Conservation (phyloP, 345 rosid species). For the Raphanus sativus region DNA sequence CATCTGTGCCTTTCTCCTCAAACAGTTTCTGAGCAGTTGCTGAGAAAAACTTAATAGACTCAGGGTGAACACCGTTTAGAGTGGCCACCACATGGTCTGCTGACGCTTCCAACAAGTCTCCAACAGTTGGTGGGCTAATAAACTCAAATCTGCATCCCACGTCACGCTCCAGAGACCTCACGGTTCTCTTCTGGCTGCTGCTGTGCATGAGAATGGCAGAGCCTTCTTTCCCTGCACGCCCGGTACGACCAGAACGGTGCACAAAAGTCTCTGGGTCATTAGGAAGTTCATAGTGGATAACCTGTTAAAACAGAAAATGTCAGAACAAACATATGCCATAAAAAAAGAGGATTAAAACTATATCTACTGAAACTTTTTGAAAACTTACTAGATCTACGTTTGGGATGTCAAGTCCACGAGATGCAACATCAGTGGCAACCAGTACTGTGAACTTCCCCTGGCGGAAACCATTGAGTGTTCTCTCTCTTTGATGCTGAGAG, state of each 20-base stretch:
- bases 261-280: constrained; percentile 98
- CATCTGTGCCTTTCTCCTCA: constrained; percentile 77
- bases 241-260: constrained; percentile 99
- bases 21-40: constrained; percentile 75
- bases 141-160: constrained; percentile 89
- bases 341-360: background rate
- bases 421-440: constrained; percentile 97
- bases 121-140: constrained; percentile 73
- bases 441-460: constrained; percentile 97
- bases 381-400: constrained; percentile 86
- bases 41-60: constrained; percentile 69
- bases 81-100: constrained; percentile 89
- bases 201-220: constrained; percentile 84
- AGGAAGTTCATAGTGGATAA: constrained; percentile 96
- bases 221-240: constrained; percentile 98
- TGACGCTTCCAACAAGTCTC: constrained; percentile 79
- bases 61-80: constrained; percentile 83
- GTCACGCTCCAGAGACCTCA: constrained; percentile 85
- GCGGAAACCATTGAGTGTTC: constrained; percentile 87
- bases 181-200: constrained; percentile 82
- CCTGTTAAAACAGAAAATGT: constrained; percentile 44
- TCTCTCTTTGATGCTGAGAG: constrained; percentile 98
- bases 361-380: background rate
- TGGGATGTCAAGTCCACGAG: constrained; percentile 98
- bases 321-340: constrained; percentile 6